phyloP scores from a whole-genome alignment of 441 rosid genomes.

The Bocquillonia castaneifolia region DNA sequence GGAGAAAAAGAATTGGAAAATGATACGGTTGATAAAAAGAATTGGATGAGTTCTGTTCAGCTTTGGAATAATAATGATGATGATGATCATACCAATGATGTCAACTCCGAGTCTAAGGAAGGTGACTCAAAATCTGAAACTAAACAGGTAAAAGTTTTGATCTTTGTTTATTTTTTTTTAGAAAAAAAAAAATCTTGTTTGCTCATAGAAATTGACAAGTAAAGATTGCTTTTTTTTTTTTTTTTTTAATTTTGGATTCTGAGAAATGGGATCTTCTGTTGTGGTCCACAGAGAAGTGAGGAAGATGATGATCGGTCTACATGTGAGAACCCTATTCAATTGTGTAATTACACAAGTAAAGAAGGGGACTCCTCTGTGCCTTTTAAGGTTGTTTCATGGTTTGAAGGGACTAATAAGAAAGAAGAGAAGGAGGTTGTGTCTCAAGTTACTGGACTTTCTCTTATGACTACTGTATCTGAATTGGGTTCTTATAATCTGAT shows the following conservation, averaged over 20 bases:
- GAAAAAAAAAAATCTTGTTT: too few relatives aligned
- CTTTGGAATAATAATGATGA: constrained; percentile 40
- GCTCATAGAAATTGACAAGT: background rate
- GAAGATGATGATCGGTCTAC: constrained; percentile 42
- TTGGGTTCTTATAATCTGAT: constrained; percentile 25
- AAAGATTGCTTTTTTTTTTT: background rate
- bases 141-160: constrained; percentile 24
- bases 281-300: constrained; percentile 31
- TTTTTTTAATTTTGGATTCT: background rate
- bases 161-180: background rate
- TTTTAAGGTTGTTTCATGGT: constrained; percentile 25
- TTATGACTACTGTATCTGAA: constrained; percentile 39
- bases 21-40: constrained; percentile 46
- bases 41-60: constrained; percentile 73
- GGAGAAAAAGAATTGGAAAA: constrained; percentile 23
- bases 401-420: constrained; percentile 30
- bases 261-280: background rate
- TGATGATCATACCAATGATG: constrained; percentile 15
- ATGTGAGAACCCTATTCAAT: constrained; percentile 41
- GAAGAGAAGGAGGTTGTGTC: constrained; percentile 45
- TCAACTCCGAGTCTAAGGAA: constrained; percentile 21
- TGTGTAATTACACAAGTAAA: constrained; percentile 27
- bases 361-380: constrained; percentile 40
- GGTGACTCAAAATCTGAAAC: constrained; percentile 29
- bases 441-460: constrained; percentile 43